Conservation (phyloP, 306 rosid genomes). For the Sechiopsis laciniata region DNA sequence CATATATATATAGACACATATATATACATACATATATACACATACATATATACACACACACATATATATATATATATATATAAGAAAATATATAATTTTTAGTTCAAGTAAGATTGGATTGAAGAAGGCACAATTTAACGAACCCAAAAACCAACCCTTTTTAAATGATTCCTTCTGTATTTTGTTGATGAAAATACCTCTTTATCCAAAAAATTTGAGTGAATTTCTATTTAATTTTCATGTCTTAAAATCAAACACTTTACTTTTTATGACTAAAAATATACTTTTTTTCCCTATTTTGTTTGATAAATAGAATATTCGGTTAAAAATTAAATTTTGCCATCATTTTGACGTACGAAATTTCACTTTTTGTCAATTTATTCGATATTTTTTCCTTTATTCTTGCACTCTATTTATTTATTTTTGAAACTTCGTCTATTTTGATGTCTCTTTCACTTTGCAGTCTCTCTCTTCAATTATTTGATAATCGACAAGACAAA, state of each 20-base stretch:
- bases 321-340: neutral
- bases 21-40: too few species aligned
- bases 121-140: too few species aligned
- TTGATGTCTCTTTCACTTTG: neutral
- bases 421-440: neutral
- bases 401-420: neutral
- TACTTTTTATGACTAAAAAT: too few species aligned
- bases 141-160: neutral
- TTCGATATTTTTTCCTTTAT: neutral
- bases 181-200: neutral
- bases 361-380: neutral
- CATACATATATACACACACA: too few species aligned
- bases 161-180: neutral
- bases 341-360: neutral
- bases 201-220: too few species aligned
- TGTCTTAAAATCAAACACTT: too few species aligned
- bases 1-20: too few species aligned
- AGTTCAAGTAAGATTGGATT: too few species aligned
- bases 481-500: neutral
- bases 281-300: too few species aligned
- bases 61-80: too few species aligned
- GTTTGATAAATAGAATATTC: neutral
- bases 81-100: too few species aligned
- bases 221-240: too few species aligned
- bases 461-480: conserved; percentile 5